Base-by-base conservation (phyloP, 2,329 filamentous ascomycete genomes). In the Lasiodiplodia hormozganensis region DNA sequence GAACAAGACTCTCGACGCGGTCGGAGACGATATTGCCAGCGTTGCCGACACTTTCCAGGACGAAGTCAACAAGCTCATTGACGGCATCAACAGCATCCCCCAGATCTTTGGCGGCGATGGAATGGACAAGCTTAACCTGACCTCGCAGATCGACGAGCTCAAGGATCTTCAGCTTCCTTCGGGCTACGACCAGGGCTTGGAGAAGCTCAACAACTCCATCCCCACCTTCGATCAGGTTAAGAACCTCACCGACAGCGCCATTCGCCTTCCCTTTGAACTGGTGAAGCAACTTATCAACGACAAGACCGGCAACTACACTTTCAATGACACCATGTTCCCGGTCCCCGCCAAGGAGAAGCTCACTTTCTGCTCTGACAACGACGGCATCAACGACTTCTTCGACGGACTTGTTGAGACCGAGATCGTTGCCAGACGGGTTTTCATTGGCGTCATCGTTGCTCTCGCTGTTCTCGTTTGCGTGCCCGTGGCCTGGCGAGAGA, bases 361-460 rank as follows among this genome's bases (percentile, higher is more conserved):
- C 65, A 90, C 87, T 0, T 98, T 99, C 82, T 99, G 96, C 83
- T 93, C 93, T 52, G 89, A 93, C 76, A 93, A 96, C 80, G 87
- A 92, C 72, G 89, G 87, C 38, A 91, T 99, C 79, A 89, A 90
- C 75, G 85, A 89, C 71, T 98, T 98, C 83, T 99, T 99, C 79
- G 83, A 90, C 68, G 85, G 85, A 14, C 84, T 98, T 1, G 88
- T 88, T 62, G 81, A 87, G 31, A 84, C 93, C 54, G 87, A 90
- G n/a, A 81, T 85, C 66, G 86, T 87, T 23, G 92, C 92, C 57
- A 89, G 89, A 75, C 92, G 89, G 70, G 87, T 91, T 58, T 94
- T 96, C 76, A 86, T 97, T 65, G 89, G 86, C n/a, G 85, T 94
- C 18, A 84, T 98, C 47, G 81, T 90, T 58, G 78, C 92, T 43